phyloP scores from a whole-genome alignment of 108 stramenopile species.

The Skeletonema potamos region DNA sequence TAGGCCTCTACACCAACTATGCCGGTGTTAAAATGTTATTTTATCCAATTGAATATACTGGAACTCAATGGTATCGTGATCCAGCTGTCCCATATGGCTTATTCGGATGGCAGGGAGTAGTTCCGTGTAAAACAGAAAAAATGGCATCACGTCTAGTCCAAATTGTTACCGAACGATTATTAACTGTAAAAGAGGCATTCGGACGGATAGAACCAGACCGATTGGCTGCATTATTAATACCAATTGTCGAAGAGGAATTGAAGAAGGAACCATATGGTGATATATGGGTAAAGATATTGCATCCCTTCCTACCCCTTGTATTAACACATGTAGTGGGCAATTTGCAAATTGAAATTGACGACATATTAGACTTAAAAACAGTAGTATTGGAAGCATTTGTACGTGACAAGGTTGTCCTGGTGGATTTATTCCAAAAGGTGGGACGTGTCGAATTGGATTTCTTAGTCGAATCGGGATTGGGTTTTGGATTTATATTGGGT shows the following conservation, averaged over 20 bases:
- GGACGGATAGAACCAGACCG: conserved; percentile 56
- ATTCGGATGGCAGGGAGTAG: conserved; percentile 85
- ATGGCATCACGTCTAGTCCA: conserved; percentile 73
- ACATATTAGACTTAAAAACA: conserved; percentile 60
- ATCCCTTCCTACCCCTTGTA: conserved; percentile 59
- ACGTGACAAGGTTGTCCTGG: conserved; percentile 72
- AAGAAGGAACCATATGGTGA: conserved; percentile 30
- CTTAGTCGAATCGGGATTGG: conserved; percentile 87
- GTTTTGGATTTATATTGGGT: conserved; percentile 94
- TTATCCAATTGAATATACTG: conserved; percentile 74
- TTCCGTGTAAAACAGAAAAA: conserved; percentile 76
- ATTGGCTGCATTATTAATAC: conserved; percentile 47
- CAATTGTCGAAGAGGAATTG: conserved; percentile 52
- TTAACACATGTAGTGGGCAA: conserved; percentile 45
- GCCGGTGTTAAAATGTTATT: conserved; percentile 69
- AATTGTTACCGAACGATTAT: conserved; percentile 63
- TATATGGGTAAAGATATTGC: conserved; percentile 23
- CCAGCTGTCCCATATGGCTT: conserved; percentile 64
- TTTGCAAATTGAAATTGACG: conserved; percentile 65
- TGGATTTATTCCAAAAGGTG: conserved; percentile 84
- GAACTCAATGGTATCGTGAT: conserved; percentile 52
- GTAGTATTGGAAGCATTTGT: conserved; percentile 75
- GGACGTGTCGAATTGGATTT: conserved; percentile 88
- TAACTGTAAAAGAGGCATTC: conserved; percentile 70
- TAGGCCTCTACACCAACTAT: conserved; percentile 68